Evolutionary conservation across 306 rosid genomes (phyloP).

Genomic region (Cicer chorassanicum): DNA sequence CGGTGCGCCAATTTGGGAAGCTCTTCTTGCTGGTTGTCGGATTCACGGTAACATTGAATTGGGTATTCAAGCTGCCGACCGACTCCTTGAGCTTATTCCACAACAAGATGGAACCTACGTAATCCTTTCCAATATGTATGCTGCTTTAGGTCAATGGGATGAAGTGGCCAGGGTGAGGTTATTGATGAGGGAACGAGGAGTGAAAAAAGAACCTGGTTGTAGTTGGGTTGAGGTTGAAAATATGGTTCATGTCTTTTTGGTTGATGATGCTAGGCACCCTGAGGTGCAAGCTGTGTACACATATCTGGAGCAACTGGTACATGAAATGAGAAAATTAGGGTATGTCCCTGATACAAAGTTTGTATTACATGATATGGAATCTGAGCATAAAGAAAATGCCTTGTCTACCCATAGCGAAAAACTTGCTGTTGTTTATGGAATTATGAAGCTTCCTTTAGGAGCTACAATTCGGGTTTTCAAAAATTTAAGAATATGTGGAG

Average conservation of each 20-base stretch:
- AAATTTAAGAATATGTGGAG: conserved; percentile 59
- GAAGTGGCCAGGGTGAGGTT: conserved; percentile 59
- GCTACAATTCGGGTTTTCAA: conserved; percentile 60
- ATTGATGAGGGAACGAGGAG: conserved; percentile 58
- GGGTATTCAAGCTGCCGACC: conserved; percentile 55
- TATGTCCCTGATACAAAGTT: conserved; percentile 58
- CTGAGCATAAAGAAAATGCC: conserved; percentile 56
- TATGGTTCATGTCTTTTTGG: conserved; percentile 59
- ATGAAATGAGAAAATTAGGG: conserved; percentile 58
- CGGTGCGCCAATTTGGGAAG: conserved; percentile 58
- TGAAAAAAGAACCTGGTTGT: conserved; percentile 65
- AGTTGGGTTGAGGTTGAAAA: conserved; percentile 67
- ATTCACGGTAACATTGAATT: conserved; percentile 58
- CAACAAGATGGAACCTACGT: conserved; percentile 59
- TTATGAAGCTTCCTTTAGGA: conserved; percentile 59
- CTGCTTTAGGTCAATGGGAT: conserved; percentile 57
- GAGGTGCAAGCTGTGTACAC: conserved; percentile 58
- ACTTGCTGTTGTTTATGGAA: conserved; percentile 61
- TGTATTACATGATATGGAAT: conserved; percentile 61
- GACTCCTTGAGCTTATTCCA: conserved; percentile 53
- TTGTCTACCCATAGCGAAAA: conserved; percentile 62
- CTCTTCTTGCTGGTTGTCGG: conserved; percentile 63
- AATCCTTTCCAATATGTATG: conserved; percentile 60
- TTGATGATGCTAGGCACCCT: conserved; percentile 60
- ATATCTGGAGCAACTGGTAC: conserved; percentile 54